Base-by-base conservation (phyloP, 2,329 filamentous ascomycete genomes). In the Fusarium chuoi region DNA sequence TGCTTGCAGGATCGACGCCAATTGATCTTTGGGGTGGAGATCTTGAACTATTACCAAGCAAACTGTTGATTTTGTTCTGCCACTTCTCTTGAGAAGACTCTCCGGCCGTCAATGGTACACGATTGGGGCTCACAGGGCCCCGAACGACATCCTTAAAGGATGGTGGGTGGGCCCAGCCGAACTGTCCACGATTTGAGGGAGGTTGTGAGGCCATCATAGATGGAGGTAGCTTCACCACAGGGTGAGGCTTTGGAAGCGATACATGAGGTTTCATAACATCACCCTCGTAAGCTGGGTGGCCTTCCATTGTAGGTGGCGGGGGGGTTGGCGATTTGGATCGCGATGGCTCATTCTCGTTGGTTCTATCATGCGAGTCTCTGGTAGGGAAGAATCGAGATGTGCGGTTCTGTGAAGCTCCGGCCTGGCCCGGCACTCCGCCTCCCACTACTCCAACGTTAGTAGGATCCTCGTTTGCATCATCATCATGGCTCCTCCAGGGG, bases 41-140 rank as follows among this genome's bases (percentile, higher is more conserved):
- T 79, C 93, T 95, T 44, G 85, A 84, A n/a, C 90, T 90, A 75
- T 24, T 51, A 35, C 91, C 89, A 41, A 98, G 87, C 49, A 97
- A 87, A 51, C 88, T 91, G 81, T 97, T 95, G 81, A 98, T 95
- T 77, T 91, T 91, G 77, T 93, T 92, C 81, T 97, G 94, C 95
- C 95, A 96, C 62, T 87, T 87, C 59, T 79, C 78, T 71, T 84
- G 75, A 67, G 81, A 80, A 13, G 83, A 83, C 56, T 86, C 85
- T 22, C 79, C 78, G 30, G 77, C 75, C 49, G 75, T 73, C 13
- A 68, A 60, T 12, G 79, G 74, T 11, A 62, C 70, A 28, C 74
- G 74, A 20, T 78, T 70, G 35, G 77, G 66, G 39, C 71, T 74
- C 35, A 74, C 56, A 18, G 75, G 72, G 26, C 70, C 77, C 42